Evolutionary conservation across 345 rosid genomes (phyloP).

Genomic region (Pelargonium nanum): DNA sequence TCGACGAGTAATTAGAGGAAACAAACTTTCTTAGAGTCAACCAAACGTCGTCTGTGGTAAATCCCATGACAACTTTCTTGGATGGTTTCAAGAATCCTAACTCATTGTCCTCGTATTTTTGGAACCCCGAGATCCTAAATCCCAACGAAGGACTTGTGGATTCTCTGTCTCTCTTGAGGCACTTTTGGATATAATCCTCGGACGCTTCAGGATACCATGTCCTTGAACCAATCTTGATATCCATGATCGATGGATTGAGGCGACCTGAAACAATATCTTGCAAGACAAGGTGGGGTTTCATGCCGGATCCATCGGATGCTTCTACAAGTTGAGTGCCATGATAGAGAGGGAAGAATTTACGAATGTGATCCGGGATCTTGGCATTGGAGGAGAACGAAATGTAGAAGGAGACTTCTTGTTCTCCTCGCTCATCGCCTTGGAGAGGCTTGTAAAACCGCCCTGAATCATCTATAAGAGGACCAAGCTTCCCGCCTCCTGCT

Average conservation of each 20-base stretch:
- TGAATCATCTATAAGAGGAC: slow-evolving; percentile 69
- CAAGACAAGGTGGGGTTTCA: slow-evolving; percentile 48
- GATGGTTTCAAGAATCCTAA: slow-evolving; percentile 57
- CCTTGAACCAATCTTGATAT: slow-evolving; percentile 84
- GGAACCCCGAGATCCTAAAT: slow-evolving; percentile 74
- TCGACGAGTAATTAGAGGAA: slow-evolving; percentile 42
- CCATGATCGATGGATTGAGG: slow-evolving; percentile 57
- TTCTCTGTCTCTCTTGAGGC: slow-evolving; percentile 51
- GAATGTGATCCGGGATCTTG: slow-evolving; percentile 54
- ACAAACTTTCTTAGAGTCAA: slow-evolving; percentile 62
- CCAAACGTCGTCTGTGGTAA: slow-evolving; percentile 40
- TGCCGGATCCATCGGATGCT: slow-evolving; percentile 75
- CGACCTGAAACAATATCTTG: slow-evolving; percentile 40
- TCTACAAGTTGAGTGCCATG: slow-evolving; percentile 61
- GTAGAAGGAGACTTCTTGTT: slow-evolving; percentile 64
- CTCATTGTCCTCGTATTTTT: slow-evolving; percentile 31
- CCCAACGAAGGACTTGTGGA: slow-evolving; percentile 50
- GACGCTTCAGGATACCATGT: slow-evolving; percentile 89
- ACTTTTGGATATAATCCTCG: slow-evolving; percentile 52
- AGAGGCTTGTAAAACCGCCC: slow-evolving; percentile 92
- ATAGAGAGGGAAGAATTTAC: slow-evolving; percentile 56
- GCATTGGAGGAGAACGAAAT: slow-evolving; percentile 43
- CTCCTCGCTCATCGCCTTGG: slow-evolving; percentile 59
- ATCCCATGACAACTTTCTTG: slow-evolving; percentile 36
- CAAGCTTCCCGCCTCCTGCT: slow-evolving; percentile 51